Evolutionary conservation across 805 yeast genomes (phyloP), one percentile per base, ranked within the genome.

Genomic region (Teunomyces stri): DNA sequence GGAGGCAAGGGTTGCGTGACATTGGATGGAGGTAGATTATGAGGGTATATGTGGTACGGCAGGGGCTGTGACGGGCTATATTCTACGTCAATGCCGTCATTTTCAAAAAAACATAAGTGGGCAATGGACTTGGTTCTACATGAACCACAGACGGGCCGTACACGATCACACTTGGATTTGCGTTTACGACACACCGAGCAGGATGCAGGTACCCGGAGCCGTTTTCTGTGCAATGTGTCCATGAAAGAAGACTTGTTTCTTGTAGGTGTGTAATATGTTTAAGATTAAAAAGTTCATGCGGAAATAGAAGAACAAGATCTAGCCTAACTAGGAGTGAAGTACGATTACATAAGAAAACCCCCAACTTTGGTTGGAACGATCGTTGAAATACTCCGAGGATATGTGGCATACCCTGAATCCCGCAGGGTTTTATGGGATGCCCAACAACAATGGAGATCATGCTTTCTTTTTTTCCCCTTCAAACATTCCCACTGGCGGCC

Each of bases 141-240:
- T 15, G 70, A 54, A 12, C 78, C 77, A 55, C 78, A 72, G 6
- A 70, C 64, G 7, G 78, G 76, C 47, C 64, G 62, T 7, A 62
- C 66, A 35, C 76, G 54, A 56, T 72, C 78, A 59, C 78, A 72
- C 48, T 64, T 66, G 42, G 71, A 63, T 54, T 72, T 72, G 35
- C 76, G 55, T 51, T 70, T 70, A 25, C 78, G 65, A 52, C 78
- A 72, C 15, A 72, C 74, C 43, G 71, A 68, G 50, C 78, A 72
- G 30, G 74, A 69, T 5, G 75, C 68, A 16, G 75, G 74, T n/a
- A 69, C 56, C 42, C 76, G 56, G 52, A 65, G 65, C 43, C 76
- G 58, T 49, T 71, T 72, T 49, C 62, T 66, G 49, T 51, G 57
- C 9, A 48, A 37, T n/a, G 49, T 22, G 29, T 62, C 68, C 71